Base-by-base conservation (phyloP, 495 filamentous ascomycete genomes). In the Amphirosellinia nigrospora region DNA sequence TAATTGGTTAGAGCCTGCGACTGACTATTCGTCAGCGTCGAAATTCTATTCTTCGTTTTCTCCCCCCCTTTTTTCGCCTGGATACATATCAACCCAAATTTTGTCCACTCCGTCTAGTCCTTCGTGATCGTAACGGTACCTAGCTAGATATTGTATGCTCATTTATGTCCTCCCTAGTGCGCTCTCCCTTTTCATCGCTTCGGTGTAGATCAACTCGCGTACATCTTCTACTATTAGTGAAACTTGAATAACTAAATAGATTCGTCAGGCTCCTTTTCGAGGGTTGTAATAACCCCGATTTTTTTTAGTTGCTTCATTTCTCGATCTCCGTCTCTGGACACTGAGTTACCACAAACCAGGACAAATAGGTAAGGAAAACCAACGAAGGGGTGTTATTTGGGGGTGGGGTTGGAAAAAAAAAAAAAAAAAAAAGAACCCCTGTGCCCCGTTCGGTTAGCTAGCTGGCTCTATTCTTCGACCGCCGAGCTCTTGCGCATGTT, bases 401-500 rank as follows among this genome's bases (percentile, higher is more conserved):
- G n/a, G n/a, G n/a, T n/a, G n/a, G n/a, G n/a, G n/a, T n/a, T n/a
- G n/a, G n/a, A n/a, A n/a, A n/a, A n/a, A n/a, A n/a, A n/a, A 7
- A 4, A 7, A 19, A 48, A 19, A 23, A 41, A 41, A 41, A 41
- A 41, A 26, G 26, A 28, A 52, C 2, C 23, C 53, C 28, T 13
- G 13, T 55, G 3, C 16, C 23, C 26, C 10, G 15, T 23, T 30
- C 28, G 15, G 28, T n/a, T 45, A 53, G 3, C 26, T n/a, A 66
- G 19, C 19, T 55, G 10, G 26, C 36, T 26, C 19, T 13, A 0
- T 6, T 32, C 43, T 30, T 38, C 45, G n/a, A 53, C 41, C 61
- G n/a, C 19, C 43, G 7, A 55, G 50, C 15, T 28, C 16, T 36
- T 72, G 73, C 79, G 76, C 73, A 81, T 77, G 58, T 77, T 80